phyloP scores from a whole-genome alignment of 1,284 basidiomycete species.

The Heterobasidion irregulare region DNA sequence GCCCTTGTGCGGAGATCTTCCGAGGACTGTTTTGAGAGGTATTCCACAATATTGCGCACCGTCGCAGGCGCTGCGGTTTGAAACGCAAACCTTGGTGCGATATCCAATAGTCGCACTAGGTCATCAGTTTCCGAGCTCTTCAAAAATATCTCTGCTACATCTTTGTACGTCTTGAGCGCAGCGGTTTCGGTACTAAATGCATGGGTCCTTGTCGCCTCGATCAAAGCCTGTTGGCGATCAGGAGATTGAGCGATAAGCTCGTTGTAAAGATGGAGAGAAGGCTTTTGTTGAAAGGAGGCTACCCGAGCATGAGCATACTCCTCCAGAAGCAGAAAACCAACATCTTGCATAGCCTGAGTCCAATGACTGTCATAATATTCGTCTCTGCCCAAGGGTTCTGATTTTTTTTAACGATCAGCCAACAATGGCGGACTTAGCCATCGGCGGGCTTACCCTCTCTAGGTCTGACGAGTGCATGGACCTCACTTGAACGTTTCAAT shows the following conservation, averaged over 20 bases:
- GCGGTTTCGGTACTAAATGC: neutral
- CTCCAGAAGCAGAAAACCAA: neutral
- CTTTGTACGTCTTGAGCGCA: neutral
- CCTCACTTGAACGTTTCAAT: neutral
- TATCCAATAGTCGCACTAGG: neutral
- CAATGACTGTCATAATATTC: neutral
- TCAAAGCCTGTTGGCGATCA: neutral
- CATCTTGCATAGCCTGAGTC: neutral
- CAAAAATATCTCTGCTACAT: neutral
- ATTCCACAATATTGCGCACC: neutral
- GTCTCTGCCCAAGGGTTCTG: neutral
- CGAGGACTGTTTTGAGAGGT: neutral
- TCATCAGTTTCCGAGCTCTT: neutral
- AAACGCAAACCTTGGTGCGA: neutral
- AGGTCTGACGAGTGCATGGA: neutral
- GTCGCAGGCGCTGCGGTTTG: neutral
- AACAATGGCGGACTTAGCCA: neutral
- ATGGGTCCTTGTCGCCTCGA: neutral
- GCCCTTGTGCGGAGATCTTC: neutral
- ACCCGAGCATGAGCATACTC: neutral
- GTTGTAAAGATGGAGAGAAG: neutral
- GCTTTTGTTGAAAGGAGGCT: neutral
- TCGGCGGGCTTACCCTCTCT: neutral
- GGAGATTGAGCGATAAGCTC: neutral
- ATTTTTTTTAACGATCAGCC: neutral